phyloP scores from a whole-genome alignment of 805 yeast genomes.

The Yamadazyma laniorum region DNA sequence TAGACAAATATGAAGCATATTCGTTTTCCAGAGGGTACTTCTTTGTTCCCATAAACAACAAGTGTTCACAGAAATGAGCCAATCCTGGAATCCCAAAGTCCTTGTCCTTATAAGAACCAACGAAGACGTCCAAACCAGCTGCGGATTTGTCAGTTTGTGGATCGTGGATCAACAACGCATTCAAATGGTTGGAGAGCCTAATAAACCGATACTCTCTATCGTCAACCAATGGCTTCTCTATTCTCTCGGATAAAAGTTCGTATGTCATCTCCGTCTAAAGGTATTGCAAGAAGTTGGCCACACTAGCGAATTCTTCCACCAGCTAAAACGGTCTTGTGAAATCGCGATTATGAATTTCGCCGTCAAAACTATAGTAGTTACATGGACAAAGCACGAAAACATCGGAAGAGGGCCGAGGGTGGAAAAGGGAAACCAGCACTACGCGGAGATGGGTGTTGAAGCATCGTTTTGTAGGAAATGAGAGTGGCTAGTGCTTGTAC shows the following conservation, averaged over 20 bases:
- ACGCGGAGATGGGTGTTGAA: too few species aligned
- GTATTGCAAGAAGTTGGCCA: neutral
- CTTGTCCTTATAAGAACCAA: conserved; percentile 73
- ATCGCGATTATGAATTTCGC: conserved; percentile 2
- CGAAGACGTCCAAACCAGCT: conserved; percentile 75
- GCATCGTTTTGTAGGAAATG: too few species aligned
- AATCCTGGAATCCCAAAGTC: conserved; percentile 59
- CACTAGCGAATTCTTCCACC: neutral
- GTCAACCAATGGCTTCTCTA: conserved; percentile 56
- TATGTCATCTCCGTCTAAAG: conserved; percentile 6
- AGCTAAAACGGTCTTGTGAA: conserved; percentile 1
- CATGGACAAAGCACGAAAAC: too few species aligned
- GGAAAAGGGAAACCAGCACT: too few species aligned
- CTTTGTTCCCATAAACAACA: conserved; percentile 75
- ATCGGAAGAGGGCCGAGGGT: too few species aligned
- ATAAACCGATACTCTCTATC: conserved; percentile 73
- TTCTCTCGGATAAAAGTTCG: conserved; percentile 29
- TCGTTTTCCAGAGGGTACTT: conserved; percentile 77
- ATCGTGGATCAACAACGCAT: conserved; percentile 65
- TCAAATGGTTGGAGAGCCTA: conserved; percentile 51
- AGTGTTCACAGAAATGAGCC: conserved; percentile 69
- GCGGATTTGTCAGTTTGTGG: conserved; percentile 72
- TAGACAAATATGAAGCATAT: conserved; percentile 68
- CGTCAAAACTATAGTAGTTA: neutral
- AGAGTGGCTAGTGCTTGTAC: too few species aligned